phyloP scores from a whole-genome alignment of 306 rosid genomes.

The Rosa lucieae region DNA sequence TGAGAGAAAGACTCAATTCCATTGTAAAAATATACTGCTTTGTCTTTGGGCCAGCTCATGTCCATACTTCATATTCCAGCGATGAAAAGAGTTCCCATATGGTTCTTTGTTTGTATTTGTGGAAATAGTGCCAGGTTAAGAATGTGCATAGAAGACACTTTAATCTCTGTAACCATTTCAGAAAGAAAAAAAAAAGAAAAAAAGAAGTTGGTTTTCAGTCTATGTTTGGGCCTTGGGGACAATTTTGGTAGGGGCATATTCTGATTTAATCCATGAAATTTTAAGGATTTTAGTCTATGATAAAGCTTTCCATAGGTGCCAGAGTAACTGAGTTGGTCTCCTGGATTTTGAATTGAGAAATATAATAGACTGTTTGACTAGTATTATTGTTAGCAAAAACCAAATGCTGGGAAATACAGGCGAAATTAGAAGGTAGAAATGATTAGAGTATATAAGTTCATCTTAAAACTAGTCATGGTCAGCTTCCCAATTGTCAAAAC shows the following conservation, averaged over 20 bases:
- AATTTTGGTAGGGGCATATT: not conserved
- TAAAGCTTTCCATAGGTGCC: not conserved
- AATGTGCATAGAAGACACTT: not conserved
- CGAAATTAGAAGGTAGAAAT: not conserved
- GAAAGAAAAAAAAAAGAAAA: not conserved
- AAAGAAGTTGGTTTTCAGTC: not conserved
- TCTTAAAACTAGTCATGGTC: not conserved
- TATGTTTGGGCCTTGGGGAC: not conserved
- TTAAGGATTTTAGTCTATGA: not conserved
- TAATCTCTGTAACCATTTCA: not conserved
- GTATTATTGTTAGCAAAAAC: not conserved
- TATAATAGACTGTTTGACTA: not conserved
- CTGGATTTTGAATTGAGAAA: not conserved
- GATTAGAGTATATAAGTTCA: not conserved
- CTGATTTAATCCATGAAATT: not conserved
- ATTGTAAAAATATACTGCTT: not conserved
- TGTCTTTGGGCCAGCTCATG: slow-evolving; percentile 1
- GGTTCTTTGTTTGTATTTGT: not conserved
- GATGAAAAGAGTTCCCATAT: not conserved
- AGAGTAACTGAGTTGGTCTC: not conserved
- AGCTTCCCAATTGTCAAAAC: not conserved
- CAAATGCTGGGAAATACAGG: not conserved
- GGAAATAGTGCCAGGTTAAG: not conserved
- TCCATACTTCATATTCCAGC: not conserved
- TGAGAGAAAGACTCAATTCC: not conserved